Evolutionary conservation across 768 basidiomycete genomes (phyloP).

Genomic region (Leccinum subtestaceum): DNA sequence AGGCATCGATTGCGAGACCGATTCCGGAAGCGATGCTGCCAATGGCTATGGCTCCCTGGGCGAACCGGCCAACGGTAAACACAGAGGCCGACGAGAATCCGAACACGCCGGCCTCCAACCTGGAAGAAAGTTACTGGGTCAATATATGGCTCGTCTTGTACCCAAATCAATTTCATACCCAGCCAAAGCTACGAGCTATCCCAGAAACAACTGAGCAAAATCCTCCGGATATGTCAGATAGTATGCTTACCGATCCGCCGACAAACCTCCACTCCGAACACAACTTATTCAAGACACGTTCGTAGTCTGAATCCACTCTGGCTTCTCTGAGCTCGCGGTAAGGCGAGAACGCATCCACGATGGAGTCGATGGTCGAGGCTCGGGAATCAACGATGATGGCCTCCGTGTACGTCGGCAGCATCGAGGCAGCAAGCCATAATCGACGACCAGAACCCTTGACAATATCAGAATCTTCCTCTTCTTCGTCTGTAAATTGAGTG

Average conservation of each 20-base stretch:
- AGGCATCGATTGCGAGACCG: conserved; percentile 60
- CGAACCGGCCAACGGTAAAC: conserved; percentile 47
- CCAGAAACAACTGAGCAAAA: neutral
- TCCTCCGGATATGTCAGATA: neutral
- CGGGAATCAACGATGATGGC: conserved; percentile 31
- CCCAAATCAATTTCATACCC: conserved; percentile 38
- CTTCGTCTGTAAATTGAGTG: conserved; percentile 20
- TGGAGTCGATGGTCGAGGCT: conserved; percentile 32
- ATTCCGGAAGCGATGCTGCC: conserved; percentile 61
- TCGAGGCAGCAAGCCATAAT: conserved; percentile 36
- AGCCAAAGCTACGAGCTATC: conserved; percentile 56
- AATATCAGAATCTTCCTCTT: conserved; percentile 7
- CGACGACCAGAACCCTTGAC: conserved; percentile 5
- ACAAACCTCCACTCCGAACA: conserved; percentile 64
- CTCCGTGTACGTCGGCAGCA: conserved; percentile 46
- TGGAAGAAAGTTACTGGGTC: conserved; percentile 8
- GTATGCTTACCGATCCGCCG: conserved; percentile 51
- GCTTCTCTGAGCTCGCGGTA: conserved; percentile 52
- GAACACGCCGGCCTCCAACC: conserved; percentile 57
- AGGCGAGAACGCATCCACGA: conserved; percentile 51
- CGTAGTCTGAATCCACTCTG: conserved; percentile 44
- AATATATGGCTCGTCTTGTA: neutral
- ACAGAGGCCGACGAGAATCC: conserved; percentile 54
- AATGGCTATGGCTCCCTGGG: conserved; percentile 52
- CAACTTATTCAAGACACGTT: conserved; percentile 46